Conservation (phyloP, 495 filamentous ascomycete species). For the Penicillium verhagenii region DNA sequence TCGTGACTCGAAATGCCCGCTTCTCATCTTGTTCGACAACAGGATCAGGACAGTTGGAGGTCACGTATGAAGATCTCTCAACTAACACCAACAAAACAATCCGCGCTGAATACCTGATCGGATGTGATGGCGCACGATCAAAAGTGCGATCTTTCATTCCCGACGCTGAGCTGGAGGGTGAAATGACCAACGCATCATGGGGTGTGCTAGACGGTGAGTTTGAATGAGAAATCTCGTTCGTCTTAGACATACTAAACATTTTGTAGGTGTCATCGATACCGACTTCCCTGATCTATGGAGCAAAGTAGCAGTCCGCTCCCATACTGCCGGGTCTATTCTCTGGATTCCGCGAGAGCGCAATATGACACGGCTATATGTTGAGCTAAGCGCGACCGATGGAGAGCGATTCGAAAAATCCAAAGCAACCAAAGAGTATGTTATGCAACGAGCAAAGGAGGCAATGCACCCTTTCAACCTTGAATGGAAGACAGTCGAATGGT, state of each 20-base stretch:
- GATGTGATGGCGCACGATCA: constrained; percentile 35
- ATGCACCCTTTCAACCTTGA: constrained; percentile 65
- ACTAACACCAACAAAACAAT: constrained; percentile 14
- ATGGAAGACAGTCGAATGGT: constrained; percentile 65
- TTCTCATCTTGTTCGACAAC: constrained; percentile 52
- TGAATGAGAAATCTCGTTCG: background rate
- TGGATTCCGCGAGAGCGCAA: constrained; percentile 73
- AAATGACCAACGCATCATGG: constrained; percentile 67
- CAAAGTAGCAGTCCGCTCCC: constrained; percentile 64
- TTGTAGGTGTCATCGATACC: constrained; percentile 62
- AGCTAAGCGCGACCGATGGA: constrained; percentile 65
- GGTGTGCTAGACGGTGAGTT: constrained; percentile 67
- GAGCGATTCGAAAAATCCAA: constrained; percentile 60
- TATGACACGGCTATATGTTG: constrained; percentile 75
- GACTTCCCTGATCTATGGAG: constrained; percentile 77
- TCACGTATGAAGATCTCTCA: constrained; percentile 25
- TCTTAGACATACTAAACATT: background rate
- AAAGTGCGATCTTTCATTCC: constrained; percentile 32
- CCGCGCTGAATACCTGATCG: constrained; percentile 28
- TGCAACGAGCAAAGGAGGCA: constrained; percentile 62
- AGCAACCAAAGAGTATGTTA: constrained; percentile 66
- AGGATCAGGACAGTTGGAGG: constrained; percentile 23
- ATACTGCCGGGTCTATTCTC: constrained; percentile 68
- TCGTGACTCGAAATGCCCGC: constrained; percentile 54
- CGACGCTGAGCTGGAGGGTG: constrained; percentile 61